Conservation (phyloP, 1,284 basidiomycete species). For the Ustanciosporium gigantosporum region DNA sequence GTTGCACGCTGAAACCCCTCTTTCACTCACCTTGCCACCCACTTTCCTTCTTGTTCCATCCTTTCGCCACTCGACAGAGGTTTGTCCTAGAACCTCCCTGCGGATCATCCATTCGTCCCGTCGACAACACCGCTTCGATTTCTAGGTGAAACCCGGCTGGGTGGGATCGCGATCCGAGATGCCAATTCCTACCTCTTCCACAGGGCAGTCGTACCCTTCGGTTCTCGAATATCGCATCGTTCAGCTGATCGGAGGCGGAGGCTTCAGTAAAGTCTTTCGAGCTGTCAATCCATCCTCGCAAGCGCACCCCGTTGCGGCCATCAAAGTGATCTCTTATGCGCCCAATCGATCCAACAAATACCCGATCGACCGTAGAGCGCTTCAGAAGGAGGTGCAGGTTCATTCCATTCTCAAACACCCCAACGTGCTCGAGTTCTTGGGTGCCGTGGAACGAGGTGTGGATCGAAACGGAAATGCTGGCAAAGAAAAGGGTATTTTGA, state of each 20-base stretch:
- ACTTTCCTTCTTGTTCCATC: too few relatives aligned
- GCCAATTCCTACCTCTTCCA: conserved; percentile 54
- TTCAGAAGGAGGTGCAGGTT: conserved; percentile 86
- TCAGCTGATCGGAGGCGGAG: conserved; percentile 58
- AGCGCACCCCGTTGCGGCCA: conserved; percentile 49
- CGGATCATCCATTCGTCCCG: too few relatives aligned
- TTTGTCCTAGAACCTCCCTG: too few relatives aligned
- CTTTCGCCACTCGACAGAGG: too few relatives aligned
- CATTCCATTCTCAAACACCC: conserved; percentile 79
- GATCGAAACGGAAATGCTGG: conserved; percentile 30
- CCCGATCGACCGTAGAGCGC: conserved; percentile 56
- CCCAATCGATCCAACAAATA: conserved; percentile 42
- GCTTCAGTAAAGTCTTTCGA: conserved; percentile 57
- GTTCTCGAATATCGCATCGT: conserved; percentile 56
- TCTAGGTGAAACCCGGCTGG: too few relatives aligned
- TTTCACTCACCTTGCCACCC: too few relatives aligned
- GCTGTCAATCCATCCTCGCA: conserved; percentile 45
- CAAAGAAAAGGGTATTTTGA: conserved; percentile 32
- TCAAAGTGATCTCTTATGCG: conserved; percentile 59
- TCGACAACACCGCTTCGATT: too few relatives aligned
- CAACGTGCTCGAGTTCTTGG: conserved; percentile 83
- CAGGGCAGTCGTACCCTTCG: conserved; percentile 52
- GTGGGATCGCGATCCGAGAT: too few relatives aligned
- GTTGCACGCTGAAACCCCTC: too few relatives aligned
- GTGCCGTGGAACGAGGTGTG: conserved; percentile 63